phyloP scores from a whole-genome alignment of 495 filamentous ascomycete genomes.

The Platismatia glauca region DNA sequence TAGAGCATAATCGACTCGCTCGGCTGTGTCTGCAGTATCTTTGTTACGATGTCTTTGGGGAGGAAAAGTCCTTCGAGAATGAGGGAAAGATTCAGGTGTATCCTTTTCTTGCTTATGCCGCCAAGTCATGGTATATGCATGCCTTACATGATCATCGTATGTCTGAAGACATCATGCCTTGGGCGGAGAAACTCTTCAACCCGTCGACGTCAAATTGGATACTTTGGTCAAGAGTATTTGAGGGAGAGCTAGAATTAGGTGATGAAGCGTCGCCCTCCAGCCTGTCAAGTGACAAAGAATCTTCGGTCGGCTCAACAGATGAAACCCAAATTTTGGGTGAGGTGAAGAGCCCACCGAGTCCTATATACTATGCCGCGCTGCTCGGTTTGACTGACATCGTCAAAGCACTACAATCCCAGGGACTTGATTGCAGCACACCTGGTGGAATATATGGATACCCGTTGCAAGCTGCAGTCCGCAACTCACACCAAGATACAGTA shows the following conservation, averaged over 20 bases:
- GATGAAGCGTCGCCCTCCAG: background rate
- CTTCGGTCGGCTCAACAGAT: no score
- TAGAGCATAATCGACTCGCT: conserved; percentile 18
- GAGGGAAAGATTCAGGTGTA: conserved; percentile 7
- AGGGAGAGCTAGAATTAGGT: background rate
- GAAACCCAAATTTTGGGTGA: background rate
- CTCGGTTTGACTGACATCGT: conserved; percentile 18
- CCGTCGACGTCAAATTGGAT: conserved; percentile 19
- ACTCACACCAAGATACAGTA: conserved; percentile 8
- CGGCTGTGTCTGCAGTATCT: conserved; percentile 18
- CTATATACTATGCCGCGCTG: conserved; percentile 19
- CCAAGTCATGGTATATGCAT: conserved; percentile 14
- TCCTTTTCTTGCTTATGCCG: conserved; percentile 19
- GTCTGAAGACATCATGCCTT: conserved; percentile 15
- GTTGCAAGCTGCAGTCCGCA: conserved; percentile 12
- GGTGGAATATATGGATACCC: conserved; percentile 14
- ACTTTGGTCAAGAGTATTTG: conserved; percentile 19
- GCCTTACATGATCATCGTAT: conserved; percentile 8
- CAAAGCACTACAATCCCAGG: conserved; percentile 13
- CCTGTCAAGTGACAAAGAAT: background rate
- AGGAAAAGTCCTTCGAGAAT: background rate
- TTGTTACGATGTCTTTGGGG: conserved; percentile 20
- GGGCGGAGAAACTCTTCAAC: conserved; percentile 15
- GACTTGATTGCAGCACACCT: conserved; percentile 2
- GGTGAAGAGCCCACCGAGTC: background rate